phyloP scores from a whole-genome alignment of 768 basidiomycete species.

The Macrocybe gigantea region DNA sequence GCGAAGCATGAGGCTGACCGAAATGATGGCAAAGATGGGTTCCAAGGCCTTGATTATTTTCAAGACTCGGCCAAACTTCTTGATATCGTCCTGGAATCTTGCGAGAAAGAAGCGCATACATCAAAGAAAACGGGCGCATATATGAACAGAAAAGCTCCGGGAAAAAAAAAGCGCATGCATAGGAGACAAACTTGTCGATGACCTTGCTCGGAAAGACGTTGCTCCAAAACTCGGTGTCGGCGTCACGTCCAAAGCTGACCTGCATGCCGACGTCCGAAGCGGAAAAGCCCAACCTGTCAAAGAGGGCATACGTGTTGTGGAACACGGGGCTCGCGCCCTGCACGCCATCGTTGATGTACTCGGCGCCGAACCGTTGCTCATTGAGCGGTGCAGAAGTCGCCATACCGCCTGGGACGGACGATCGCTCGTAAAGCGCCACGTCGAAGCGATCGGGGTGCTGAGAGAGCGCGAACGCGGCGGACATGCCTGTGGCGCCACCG shows the following conservation, averaged over 20 bases:
- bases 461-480: slow-evolving; percentile 25
- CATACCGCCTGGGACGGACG: slow-evolving; percentile 21
- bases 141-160: not conserved
- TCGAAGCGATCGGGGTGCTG: slow-evolving; percentile 22
- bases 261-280: slow-evolving; percentile 24
- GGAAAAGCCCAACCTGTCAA: slow-evolving; percentile 22
- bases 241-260: slow-evolving; percentile 24
- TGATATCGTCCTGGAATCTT: slow-evolving; percentile 22
- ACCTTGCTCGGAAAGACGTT: slow-evolving; percentile 25
- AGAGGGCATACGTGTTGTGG: slow-evolving; percentile 24
- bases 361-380: slow-evolving; percentile 18
- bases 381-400: slow-evolving; percentile 22
- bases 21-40: slow-evolving; percentile 22
- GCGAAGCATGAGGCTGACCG: slow-evolving; percentile 21
- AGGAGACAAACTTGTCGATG: slow-evolving; percentile 16
- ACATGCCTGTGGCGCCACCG: slow-evolving; percentile 24
- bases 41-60: slow-evolving; percentile 23
- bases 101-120: too few species aligned
- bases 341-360: slow-evolving; percentile 27
- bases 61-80: slow-evolving; percentile 22
- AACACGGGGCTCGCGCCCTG: slow-evolving; percentile 26
- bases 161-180: not conserved
- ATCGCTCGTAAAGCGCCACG: slow-evolving; percentile 21
- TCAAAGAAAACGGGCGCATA: too few species aligned
- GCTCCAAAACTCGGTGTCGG: slow-evolving; percentile 22